phyloP scores from a whole-genome alignment of 768 basidiomycete species.

The Pleurotus platypus region DNA sequence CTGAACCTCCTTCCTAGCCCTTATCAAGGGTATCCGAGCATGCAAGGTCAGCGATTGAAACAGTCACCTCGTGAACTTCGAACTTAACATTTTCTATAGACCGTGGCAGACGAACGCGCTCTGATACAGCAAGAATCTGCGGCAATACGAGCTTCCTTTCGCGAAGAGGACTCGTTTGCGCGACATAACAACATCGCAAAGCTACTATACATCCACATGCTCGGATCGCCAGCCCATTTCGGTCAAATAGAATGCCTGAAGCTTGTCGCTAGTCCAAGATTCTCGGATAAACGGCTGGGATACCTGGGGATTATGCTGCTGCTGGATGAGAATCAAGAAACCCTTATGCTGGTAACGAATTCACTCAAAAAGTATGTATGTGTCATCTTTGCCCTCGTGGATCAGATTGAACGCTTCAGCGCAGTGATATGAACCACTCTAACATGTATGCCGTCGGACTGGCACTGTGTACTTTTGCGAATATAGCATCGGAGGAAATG shows the following conservation, averaged over 20 bases:
- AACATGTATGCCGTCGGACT: slow-evolving; percentile 99
- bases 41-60: slow-evolving; percentile 70
- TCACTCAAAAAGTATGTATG: slow-evolving; percentile 88
- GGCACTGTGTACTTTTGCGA: slow-evolving; percentile 96
- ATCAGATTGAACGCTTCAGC: not conserved
- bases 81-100: slow-evolving; percentile 45
- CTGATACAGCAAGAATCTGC: slow-evolving; percentile 98
- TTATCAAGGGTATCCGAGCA: slow-evolving; percentile 96
- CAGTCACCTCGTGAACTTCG: slow-evolving; percentile 9
- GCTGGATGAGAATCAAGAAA: slow-evolving; percentile 96
- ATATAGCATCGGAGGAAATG: slow-evolving; percentile 99
- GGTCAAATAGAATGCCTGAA: slow-evolving; percentile 98
- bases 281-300: slow-evolving; percentile 93
- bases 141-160: slow-evolving; percentile 93
- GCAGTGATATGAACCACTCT: slow-evolving; percentile 97
- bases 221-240: slow-evolving; percentile 97
- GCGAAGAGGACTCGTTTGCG: slow-evolving; percentile 93
- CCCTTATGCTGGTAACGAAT: slow-evolving; percentile 95
- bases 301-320: slow-evolving; percentile 98
- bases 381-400: no score
- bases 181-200: slow-evolving; percentile 98
- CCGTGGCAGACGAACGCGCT: slow-evolving; percentile 95
- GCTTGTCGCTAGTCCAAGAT: slow-evolving; percentile 91
- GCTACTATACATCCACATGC: slow-evolving; percentile 97
- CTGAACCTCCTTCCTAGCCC: slow-evolving; percentile 49